A percentile compares a stretch with the other conserved stretches of the same genome.
Evolutionary conservation across 225 moss, liverwort and hornwort genomes (phyloP).

Genomic region (Physcomitrium patens): DNA sequence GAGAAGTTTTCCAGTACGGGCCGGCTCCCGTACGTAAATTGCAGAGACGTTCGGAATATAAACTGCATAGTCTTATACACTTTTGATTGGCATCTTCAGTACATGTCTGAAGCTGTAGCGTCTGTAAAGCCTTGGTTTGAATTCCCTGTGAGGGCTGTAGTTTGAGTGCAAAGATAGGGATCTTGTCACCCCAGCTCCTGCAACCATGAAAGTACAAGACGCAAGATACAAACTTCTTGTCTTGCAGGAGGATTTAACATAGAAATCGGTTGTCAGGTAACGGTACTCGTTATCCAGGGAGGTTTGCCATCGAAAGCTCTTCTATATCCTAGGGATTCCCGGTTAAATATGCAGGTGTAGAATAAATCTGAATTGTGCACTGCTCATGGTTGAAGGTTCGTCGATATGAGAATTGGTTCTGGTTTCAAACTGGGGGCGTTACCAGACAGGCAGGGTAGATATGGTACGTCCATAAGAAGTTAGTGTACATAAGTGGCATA

Average conservation of each 20-base stretch:
- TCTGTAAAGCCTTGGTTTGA: too few relatives aligned
- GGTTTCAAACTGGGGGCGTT: constrained; percentile 23
- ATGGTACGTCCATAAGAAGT: constrained; percentile 19
- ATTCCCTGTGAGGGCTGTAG: too few relatives aligned
- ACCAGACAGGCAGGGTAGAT: constrained; percentile 1
- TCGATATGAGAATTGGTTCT: neutral
- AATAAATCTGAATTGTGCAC: neutral
- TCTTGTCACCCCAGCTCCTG: too few relatives aligned
- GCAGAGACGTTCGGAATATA: neutral
- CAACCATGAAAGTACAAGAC: neutral
- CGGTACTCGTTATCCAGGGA: constrained; percentile 8
- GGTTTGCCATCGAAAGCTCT: constrained; percentile 15
- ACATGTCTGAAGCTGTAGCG: neutral
- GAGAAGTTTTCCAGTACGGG: constrained; percentile 27
- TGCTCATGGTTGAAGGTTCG: constrained; percentile 16
- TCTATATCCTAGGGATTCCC: too few relatives aligned
- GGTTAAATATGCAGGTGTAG: constrained; percentile 20
- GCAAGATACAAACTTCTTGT: neutral
- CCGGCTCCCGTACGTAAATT: constrained; percentile 18
- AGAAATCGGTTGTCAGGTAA: neutral
- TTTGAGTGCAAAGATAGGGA: too few relatives aligned
- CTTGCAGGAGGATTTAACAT: neutral
- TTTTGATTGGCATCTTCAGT: too few relatives aligned
- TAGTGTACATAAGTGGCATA: neutral
- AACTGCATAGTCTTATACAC: too few relatives aligned